Evolutionary conservation across 805 yeast species (phyloP), one percentile per base, ranked within the genome.

Genomic region (Debaryomyces maramus): DNA sequence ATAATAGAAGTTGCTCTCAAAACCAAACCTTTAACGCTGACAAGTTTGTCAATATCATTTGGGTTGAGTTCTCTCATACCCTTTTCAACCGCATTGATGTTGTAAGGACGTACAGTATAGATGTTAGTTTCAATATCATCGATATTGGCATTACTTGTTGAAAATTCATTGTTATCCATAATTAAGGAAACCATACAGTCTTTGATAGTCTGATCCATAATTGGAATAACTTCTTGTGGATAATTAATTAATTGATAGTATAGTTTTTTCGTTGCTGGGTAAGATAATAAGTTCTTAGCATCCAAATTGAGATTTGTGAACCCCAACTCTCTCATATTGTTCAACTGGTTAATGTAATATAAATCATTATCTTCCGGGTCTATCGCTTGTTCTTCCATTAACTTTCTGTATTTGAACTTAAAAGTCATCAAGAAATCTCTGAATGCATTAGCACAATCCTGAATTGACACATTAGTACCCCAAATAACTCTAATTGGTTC

Each of bases 381-480:
- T 26, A 71, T 67, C 22, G 55, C 56, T 24, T 55, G 61, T 3
- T 50, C 49, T 33, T 77, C 82, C 44, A 72, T 58, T 5, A 58
- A 55, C 51, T 77, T 78, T 44, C 97, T 75, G 62, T 86, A 81
- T 55, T 82, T 85, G 65, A 76, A 67, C 58, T 88, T 86, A 72
- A 89, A 93, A 18, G 84, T 78, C 83, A 85, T 82, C 52, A 93
- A 67, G 50, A 93, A 93, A 47, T 82, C 82, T 48, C 95, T 74
- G 67, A 93, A 91, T 36, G 78, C 75, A 50, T 80, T 84, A 27
- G 86, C 77, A 51, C 93, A 83, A 56, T 93, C 97, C 55, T 81
- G 87, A 55, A 93, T 90, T 34, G 95, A 85, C 19, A 93, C 96
- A 57, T 91, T 89, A 1, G 99, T 93, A 64, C 99, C 99, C 99